Evolutionary conservation across 169 alveolate genomes (phyloP), one percentile per base, ranked within the genome.

Genomic region (Plasmodium sp.): DNA sequence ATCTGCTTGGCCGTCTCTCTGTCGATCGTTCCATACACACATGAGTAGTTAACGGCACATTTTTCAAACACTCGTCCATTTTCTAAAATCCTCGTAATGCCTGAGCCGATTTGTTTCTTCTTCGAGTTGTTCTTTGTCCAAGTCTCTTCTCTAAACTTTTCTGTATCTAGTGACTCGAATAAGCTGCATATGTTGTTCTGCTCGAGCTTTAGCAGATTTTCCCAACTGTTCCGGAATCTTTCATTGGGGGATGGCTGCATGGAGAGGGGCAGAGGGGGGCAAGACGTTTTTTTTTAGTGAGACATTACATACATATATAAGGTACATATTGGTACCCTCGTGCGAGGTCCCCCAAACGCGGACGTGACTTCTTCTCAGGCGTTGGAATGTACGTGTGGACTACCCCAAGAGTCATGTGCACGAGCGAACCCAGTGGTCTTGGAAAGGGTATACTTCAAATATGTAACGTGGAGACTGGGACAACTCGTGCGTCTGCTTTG

Each of bases 61-160:
- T 97, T 97, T 80, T 97, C 98, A 92, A 97, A 97, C 36, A 97
- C 97, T 22, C 56, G 84, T 12, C 98, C 98, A 86, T 96, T 96
- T 94, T 97, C 95, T 3, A 97, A 51, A 2, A 98, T 96, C 54
- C 97, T 94, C 0, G 98, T 96, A 27, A 88, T 72, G 75, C 98
- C 98, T 33, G 97, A 95, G 10, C 98, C 98, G 41, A 83, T 34
- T 54, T 95, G 92, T 39, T 90, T 90, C 31, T 71, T 62, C 72
- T 90, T 90, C 27, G 74, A 56, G 71, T 93, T 94, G 58, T 95
- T 92, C 48, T 98, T 94, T 12, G 36, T 58, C 98, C 98, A 97
- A 34, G 81, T 62, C 33, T 96, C 97, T 67, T 92, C 92, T 2
- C 84, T 71, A 72, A 97, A 96, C 67, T 90, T 81, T 5, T 4